Percentiles rank a stretch among this genome's conserved stretches.
Evolutionary conservation across 2,329 filamentous ascomycete species (phyloP).

Genomic region (Monosporascus sp.): DNA sequence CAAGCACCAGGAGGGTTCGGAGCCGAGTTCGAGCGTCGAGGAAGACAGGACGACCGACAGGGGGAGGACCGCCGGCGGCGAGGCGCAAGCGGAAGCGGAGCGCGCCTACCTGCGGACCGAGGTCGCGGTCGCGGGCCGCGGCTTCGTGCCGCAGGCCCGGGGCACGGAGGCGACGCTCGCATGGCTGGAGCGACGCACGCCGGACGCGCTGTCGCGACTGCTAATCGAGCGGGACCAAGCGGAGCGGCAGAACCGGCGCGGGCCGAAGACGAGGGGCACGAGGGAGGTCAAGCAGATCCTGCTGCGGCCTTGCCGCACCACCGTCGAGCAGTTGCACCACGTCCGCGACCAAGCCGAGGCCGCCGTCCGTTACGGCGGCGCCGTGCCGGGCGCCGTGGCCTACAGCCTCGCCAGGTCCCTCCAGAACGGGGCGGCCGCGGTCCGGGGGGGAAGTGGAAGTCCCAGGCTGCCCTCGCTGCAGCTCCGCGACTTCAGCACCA

Average conservation of each 20-base stretch:
- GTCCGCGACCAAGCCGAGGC: conserved; percentile 11
- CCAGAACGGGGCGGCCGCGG: neutral
- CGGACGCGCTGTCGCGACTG: conserved; percentile 8
- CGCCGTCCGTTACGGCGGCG: conserved; percentile 8
- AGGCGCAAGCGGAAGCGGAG: neutral
- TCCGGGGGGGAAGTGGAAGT: conserved; percentile 6
- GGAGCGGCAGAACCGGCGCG: conserved; percentile 4
- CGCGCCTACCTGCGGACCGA: neutral
- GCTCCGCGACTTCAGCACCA: conserved; percentile 1
- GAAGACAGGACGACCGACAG: neutral
- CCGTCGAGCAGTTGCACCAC: conserved; percentile 10
- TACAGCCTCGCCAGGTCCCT: conserved; percentile 18
- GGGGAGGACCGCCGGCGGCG: neutral
- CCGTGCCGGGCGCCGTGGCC: conserved; percentile 2
- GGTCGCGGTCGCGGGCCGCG: neutral
- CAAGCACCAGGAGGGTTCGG: neutral
- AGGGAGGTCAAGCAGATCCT: conserved; percentile 14
- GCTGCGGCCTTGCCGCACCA: conserved; percentile 9
- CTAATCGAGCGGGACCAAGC: conserved; percentile 12
- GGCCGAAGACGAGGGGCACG: conserved; percentile 12
- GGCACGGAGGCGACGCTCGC: conserved; percentile 12
- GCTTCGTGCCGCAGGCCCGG: conserved; percentile 11
- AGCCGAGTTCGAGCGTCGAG: too few relatives aligned
- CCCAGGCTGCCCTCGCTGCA: conserved; percentile 11
- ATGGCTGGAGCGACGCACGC: conserved; percentile 7